Evolutionary conservation across 768 basidiomycete genomes (phyloP), one percentile per base, ranked within the genome.

Genomic region (Leccinum disarticulatum): DNA sequence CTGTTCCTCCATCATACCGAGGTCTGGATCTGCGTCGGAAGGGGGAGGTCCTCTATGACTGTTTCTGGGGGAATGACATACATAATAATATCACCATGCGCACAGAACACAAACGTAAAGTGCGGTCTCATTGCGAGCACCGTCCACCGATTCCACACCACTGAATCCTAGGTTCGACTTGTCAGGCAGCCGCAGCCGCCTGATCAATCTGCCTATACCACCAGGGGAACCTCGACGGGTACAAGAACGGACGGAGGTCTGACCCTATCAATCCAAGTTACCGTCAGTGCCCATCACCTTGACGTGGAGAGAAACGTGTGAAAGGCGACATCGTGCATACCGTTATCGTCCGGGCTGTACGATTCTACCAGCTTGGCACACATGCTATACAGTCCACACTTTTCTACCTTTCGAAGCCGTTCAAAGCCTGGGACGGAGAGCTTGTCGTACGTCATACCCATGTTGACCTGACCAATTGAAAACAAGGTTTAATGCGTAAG

Each of bases 361-460:
- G 90, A 91, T 74, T 97, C 94, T 1, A 94, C 81, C 46, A 99
- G 80, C 76, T 98, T 98, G 38, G 93, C 95, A 71, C 96, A 99
- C 79, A 90, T 98, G 79, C 92, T 92, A 76, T 95, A 98, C 3
- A 97, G 96, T 3, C 97, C 97, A 71, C 93, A 95, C 77, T 98
- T 98, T 68, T 97, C 95, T 43, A 96, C 84, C 76, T 99, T 98
- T 55, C 97, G 86, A 27, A 99, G 81, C 35, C 95, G 81, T 25
- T 95, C 96, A 66, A 95, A 96, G 27, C 27, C 27, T 27, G 27
- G 27, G 19, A 93, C 85, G 11, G 93, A 95, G 22, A 99, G 80
- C 66, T 98, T 96, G 66, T 98, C 91, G 69, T 98, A 98, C 0
- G 96, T 97, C 97, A 98, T 98, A 10, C 96, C 96, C 96, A 98